These are phyloP conservation scores for Talaromyces nanjingensis DNA, from an alignment of 495 filamentous ascomycete genomes.

Conservation along the genomic window DNA sequence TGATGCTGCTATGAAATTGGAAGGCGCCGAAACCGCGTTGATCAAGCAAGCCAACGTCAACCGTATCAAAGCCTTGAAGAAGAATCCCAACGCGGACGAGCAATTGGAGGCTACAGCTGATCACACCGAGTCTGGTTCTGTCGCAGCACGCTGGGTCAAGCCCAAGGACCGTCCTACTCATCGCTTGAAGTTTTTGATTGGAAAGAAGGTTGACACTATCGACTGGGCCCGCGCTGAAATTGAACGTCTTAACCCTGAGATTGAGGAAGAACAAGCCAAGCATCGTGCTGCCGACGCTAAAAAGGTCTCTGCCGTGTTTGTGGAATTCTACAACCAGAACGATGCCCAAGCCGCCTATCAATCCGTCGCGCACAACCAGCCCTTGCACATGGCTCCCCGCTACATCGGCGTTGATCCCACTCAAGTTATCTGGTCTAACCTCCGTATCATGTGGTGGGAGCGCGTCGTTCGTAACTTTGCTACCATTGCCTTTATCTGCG, in stretches of 20 bases:
- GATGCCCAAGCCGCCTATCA: constrained; percentile 85
- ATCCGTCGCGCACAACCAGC: constrained; percentile 75
- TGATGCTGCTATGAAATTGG: constrained; percentile 74
- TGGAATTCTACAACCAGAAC: constrained; percentile 75
- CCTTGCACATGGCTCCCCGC: constrained; percentile 86
- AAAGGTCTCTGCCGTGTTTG: constrained; percentile 55
- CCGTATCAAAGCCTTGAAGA: constrained; percentile 69
- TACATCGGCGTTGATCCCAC: constrained; percentile 78
- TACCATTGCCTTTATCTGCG: constrained; percentile 63
- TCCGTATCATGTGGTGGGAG: constrained; percentile 86
- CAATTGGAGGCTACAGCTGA: constrained; percentile 23
- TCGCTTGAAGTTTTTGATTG: constrained; percentile 68
- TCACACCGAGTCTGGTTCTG: constrained; percentile 60
- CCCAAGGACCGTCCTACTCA: constrained; percentile 82
- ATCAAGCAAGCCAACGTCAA: constrained; percentile 74
- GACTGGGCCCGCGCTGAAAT: constrained; percentile 85
- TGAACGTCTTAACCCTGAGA: constrained; percentile 69
- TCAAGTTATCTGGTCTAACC: constrained; percentile 85
- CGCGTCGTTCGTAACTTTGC: constrained; percentile 62
- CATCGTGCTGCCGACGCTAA: constrained; percentile 66
- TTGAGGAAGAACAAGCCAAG: constrained; percentile 66
- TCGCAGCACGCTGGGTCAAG: constrained; percentile 74
- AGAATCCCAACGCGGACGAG: constrained; percentile 47
- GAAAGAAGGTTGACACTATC: constrained; percentile 79
- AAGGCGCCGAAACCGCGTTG: constrained; percentile 82